These are phyloP conservation scores for Murraya paniculata DNA, from an alignment of 345 rosid species.

Conservation along the genomic window DNA sequence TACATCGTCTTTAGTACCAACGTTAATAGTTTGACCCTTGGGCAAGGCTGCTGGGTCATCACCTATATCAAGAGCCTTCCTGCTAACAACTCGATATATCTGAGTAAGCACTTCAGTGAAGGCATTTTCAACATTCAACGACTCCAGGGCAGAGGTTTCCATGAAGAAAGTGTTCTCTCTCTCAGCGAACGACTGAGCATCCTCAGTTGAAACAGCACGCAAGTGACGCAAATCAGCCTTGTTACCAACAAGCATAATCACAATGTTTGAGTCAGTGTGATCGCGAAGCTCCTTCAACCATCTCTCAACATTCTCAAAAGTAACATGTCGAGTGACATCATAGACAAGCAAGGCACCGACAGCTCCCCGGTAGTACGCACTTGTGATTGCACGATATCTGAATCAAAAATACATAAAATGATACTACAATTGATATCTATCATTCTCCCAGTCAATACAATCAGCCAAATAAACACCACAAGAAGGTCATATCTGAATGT, in stretches of 20 bases:
- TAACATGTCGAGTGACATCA: conserved; percentile 56
- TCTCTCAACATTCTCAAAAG: conserved; percentile 61
- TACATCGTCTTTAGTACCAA: conserved; percentile 34
- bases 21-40: conserved; percentile 37
- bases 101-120: conserved; percentile 56
- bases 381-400: conserved; percentile 65
- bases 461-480: too few relatives aligned
- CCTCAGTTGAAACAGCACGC: conserved; percentile 52
- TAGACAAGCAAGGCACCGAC: conserved; percentile 62
- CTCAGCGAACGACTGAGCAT: conserved; percentile 55
- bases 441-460: too few relatives aligned
- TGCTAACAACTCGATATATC: conserved; percentile 53
- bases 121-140: conserved; percentile 54
- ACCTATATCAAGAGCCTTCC: conserved; percentile 48
- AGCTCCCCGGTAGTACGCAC: conserved; percentile 68
- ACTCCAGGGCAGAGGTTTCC: conserved; percentile 59
- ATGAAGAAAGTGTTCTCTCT: conserved; percentile 47
- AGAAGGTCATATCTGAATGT: not conserved
- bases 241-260: conserved; percentile 70
- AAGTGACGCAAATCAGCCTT: conserved; percentile 61
- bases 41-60: conserved; percentile 38
- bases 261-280: conserved; percentile 60
- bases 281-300: conserved; percentile 58
- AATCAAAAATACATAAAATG: not conserved
- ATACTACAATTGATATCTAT: not conserved